Evolutionary conservation across 345 rosid genomes (phyloP).

Genomic region (Acer yangbiense): DNA sequence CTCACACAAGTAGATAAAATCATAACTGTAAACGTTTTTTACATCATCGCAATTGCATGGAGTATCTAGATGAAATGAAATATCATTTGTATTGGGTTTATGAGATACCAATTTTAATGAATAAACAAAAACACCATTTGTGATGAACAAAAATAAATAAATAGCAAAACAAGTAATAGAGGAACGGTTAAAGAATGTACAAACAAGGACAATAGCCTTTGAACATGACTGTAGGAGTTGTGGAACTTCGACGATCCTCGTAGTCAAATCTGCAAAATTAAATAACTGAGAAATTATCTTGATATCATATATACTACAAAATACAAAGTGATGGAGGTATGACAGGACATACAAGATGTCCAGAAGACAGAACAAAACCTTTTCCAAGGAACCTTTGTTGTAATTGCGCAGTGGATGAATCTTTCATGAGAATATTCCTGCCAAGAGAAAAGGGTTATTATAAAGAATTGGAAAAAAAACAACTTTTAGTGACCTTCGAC

Average conservation of each 20-base stretch:
- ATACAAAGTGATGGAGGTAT: background rate
- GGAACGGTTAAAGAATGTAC: slow-evolving; percentile 69
- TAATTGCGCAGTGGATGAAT: slow-evolving; percentile 48
- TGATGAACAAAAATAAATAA: background rate
- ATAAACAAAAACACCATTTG: too few species aligned
- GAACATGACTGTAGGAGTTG: slow-evolving; percentile 49
- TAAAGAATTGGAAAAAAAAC: too few species aligned
- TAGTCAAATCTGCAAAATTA: slow-evolving; percentile 48
- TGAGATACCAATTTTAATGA: too few species aligned
- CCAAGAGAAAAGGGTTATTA: slow-evolving; percentile 8
- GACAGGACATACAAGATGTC: background rate
- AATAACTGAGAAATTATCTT: slow-evolving; percentile 19
- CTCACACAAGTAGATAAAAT: too few species aligned
- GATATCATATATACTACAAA: background rate
- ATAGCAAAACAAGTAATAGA: slow-evolving; percentile 15
- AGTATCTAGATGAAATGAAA: too few species aligned
- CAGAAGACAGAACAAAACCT: slow-evolving; percentile 41
- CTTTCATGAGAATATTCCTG: slow-evolving; percentile 64
- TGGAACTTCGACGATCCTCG: slow-evolving; percentile 46
- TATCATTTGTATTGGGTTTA: too few species aligned
- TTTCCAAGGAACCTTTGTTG: slow-evolving; percentile 52
- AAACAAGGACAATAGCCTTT: slow-evolving; percentile 92
- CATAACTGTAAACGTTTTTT: too few species aligned
- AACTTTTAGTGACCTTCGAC: too few species aligned
- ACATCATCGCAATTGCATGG: too few species aligned